phyloP scores from a whole-genome alignment of 2,329 filamentous ascomycete genomes.

The Stemphylium lycopersici region DNA sequence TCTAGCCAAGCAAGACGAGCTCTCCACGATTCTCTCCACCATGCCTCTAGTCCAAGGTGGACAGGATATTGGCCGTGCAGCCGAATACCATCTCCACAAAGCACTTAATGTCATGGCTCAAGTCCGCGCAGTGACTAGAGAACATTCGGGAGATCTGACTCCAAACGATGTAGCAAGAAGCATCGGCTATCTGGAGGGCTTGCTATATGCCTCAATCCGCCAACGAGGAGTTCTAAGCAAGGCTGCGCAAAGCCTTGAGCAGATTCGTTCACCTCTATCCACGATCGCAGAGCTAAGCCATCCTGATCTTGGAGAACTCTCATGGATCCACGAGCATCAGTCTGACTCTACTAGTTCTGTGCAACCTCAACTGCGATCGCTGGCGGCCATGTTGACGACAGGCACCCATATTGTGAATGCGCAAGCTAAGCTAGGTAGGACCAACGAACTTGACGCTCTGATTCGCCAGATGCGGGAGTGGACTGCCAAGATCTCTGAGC shows the following conservation, averaged over 20 bases:
- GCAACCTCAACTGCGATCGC: slow-evolving; percentile 59
- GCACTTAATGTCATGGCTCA: slow-evolving; percentile 74
- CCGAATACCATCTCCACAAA: slow-evolving; percentile 79
- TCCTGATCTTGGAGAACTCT: slow-evolving; percentile 12
- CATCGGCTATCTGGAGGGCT: slow-evolving; percentile 83
- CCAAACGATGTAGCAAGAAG: slow-evolving; percentile 79
- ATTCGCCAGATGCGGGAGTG: slow-evolving; percentile 34
- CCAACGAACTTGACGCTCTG: slow-evolving; percentile 36
- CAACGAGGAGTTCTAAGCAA: slow-evolving; percentile 60
- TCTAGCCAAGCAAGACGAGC: slow-evolving; percentile 73
- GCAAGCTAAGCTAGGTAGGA: slow-evolving; percentile 69
- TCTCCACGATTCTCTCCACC: slow-evolving; percentile 71
- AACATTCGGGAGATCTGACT: slow-evolving; percentile 85
- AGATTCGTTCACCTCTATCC: slow-evolving; percentile 47
- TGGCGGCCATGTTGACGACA: slow-evolving; percentile 71
- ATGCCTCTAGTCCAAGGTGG: slow-evolving; percentile 33
- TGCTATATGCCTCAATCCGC: slow-evolving; percentile 69
- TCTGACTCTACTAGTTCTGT: slow-evolving; percentile 14
- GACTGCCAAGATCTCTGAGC: slow-evolving; percentile 22
- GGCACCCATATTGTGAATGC: slow-evolving; percentile 67
- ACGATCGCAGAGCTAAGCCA: slow-evolving; percentile 42
- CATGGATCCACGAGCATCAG: slow-evolving; percentile 26
- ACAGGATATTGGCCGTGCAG: slow-evolving; percentile 40
- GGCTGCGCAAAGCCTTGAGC: slow-evolving; percentile 39
- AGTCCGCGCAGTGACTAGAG: slow-evolving; percentile 69